These are phyloP conservation scores for Liquidambar formosana DNA, from an alignment of 164 flowering plant species.

Conservation along the genomic window DNA sequence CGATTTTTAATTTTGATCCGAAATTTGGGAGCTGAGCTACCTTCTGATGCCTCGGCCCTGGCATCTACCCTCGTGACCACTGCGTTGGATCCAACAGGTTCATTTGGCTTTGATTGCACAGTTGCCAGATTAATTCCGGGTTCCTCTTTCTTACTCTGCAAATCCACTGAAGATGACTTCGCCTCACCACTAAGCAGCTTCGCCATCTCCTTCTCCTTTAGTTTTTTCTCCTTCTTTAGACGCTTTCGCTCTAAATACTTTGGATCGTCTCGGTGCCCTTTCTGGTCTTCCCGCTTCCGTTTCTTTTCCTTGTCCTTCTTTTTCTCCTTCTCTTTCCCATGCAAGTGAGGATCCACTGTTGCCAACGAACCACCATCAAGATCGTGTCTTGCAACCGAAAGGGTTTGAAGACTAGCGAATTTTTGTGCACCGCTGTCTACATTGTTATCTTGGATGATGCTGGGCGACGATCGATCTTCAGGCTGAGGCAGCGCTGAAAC, in stretches of 20 bases:
- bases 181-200: conserved; percentile 35
- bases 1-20: conserved; percentile 49
- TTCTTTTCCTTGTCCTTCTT: conserved; percentile 68
- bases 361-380: conserved; percentile 29
- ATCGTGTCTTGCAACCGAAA: conserved; percentile 28
- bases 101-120: conserved; percentile 32
- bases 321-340: conserved; percentile 40
- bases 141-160: conserved; percentile 24
- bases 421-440: conserved; percentile 37
- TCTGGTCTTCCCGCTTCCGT: conserved; percentile 48
- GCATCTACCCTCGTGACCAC: conserved; percentile 26
- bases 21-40: conserved; percentile 40
- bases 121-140: conserved; percentile 15
- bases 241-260: conserved; percentile 73
- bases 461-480: conserved; percentile 36
- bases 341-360: conserved; percentile 8
- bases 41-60: conserved; percentile 36
- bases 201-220: conserved; percentile 57
- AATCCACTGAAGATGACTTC: conserved; percentile 25
- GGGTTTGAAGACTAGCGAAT: conserved; percentile 42
- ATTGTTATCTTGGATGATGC: conserved; percentile 35
- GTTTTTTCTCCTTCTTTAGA: conserved; percentile 76
- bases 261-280: conserved; percentile 56
- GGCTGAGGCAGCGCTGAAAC: conserved; percentile 25
- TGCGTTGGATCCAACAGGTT: conserved; percentile 33